Conservation (phyloP, 352 stramenopile species). For the Thraustochytrium sp. region DNA sequence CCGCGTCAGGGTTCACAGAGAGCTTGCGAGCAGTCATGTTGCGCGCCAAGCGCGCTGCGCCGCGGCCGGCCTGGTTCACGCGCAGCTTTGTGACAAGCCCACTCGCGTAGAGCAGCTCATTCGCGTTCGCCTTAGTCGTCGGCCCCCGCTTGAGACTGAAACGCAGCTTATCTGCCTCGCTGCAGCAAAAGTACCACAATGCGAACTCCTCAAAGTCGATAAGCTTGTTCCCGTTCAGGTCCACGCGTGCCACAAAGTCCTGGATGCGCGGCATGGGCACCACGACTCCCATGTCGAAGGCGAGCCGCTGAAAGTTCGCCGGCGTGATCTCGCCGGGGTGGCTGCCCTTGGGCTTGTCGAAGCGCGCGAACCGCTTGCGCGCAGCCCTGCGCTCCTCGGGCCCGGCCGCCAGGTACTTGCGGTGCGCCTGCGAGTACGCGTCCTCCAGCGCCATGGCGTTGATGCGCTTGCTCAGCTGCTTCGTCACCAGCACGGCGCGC, state of each 20-base stretch:
- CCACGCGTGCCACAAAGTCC: neutral
- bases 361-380: neutral
- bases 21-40: neutral
- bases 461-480: neutral
- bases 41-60: neutral
- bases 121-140: neutral
- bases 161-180: neutral
- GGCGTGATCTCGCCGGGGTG: constrained; percentile 3
- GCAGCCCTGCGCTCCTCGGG: neutral
- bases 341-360: neutral
- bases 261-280: neutral
- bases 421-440: neutral
- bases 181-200: constrained; percentile 19
- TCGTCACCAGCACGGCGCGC: neutral
- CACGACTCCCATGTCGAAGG: constrained; percentile 18
- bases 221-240: constrained; percentile 5
- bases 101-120: neutral
- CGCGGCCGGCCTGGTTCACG: neutral
- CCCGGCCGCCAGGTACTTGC: neutral
- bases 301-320: neutral
- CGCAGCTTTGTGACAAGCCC: neutral
- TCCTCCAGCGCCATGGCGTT: neutral
- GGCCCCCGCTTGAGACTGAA: neutral
- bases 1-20: neutral
- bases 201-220: constrained; percentile 36